phyloP scores from a whole-genome alignment of 495 filamentous ascomycete genomes.

The Amniculicola lignicola region DNA sequence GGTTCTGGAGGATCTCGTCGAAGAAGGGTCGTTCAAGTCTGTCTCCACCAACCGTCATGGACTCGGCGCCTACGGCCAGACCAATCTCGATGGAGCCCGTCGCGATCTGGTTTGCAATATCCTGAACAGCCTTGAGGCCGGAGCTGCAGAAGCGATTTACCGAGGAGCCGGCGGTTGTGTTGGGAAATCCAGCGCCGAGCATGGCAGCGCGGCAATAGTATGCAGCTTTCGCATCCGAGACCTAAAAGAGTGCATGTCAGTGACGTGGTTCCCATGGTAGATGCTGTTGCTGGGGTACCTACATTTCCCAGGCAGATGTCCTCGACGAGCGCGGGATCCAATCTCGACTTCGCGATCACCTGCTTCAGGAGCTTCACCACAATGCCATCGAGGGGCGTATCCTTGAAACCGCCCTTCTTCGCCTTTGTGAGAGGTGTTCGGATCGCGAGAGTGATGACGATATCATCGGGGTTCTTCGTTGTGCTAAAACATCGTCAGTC shows the following conservation, averaged over 20 bases:
- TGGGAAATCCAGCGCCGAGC: slow-evolving; percentile 90
- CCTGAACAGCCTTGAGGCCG: slow-evolving; percentile 88
- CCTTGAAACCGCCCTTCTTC: slow-evolving; percentile 88
- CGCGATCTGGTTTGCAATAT: slow-evolving; percentile 86
- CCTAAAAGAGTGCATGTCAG: slow-evolving; percentile 59
- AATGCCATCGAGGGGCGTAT: slow-evolving; percentile 84
- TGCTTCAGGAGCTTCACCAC: slow-evolving; percentile 76
- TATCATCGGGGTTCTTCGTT: slow-evolving; percentile 90
- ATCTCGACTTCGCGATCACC: slow-evolving; percentile 65
- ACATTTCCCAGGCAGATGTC: slow-evolving; percentile 94
- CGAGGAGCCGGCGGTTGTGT: slow-evolving; percentile 73
- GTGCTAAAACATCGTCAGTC: slow-evolving; percentile 55
- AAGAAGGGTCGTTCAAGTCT: slow-evolving; percentile 69
- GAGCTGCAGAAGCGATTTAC: slow-evolving; percentile 97
- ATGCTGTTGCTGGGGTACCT: slow-evolving; percentile 32
- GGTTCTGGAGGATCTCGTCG: slow-evolving; percentile 66
- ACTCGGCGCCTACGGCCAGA: slow-evolving; percentile 82
- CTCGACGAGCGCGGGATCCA: slow-evolving; percentile 82
- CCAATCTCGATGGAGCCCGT: slow-evolving; percentile 80
- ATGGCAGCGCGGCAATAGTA: slow-evolving; percentile 86
- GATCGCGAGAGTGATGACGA: slow-evolving; percentile 87
- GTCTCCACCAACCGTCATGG: slow-evolving; percentile 73
- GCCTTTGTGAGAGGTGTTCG: slow-evolving; percentile 82
- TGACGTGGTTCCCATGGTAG: neutral
- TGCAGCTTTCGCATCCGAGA: slow-evolving; percentile 78